These are phyloP conservation scores for Puccinia coronata DNA, from an alignment of 1,284 basidiomycete genomes.

Conservation along the genomic window DNA sequence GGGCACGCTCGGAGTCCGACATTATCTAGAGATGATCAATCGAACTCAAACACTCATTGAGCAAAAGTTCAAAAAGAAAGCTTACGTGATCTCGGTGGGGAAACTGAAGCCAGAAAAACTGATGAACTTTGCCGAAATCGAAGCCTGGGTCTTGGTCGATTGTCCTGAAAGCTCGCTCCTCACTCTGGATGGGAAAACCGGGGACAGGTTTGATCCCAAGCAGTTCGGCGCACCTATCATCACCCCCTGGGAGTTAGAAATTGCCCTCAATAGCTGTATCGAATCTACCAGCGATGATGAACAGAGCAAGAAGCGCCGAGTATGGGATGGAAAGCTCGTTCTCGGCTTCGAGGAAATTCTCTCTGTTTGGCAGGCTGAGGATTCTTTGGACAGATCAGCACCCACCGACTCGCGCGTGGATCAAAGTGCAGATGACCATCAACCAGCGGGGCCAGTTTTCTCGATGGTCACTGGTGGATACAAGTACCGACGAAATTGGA, in stretches of 20 bases:
- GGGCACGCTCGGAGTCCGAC: slow-evolving; percentile 89
- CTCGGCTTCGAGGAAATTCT: slow-evolving; percentile 77
- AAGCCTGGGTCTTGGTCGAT: slow-evolving; percentile 91
- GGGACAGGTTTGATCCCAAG: slow-evolving; percentile 67
- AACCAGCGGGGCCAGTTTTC: slow-evolving; percentile 8
- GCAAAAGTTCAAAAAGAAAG: slow-evolving; percentile 68
- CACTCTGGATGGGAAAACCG: slow-evolving; percentile 19
- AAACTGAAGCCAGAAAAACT: slow-evolving; percentile 94
- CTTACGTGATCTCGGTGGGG: slow-evolving; percentile 90
- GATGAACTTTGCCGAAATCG: slow-evolving; percentile 93
- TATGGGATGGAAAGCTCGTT: slow-evolving; percentile 78
- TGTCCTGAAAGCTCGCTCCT: slow-evolving; percentile 91
- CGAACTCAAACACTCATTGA: slow-evolving; percentile 70
- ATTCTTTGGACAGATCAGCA: slow-evolving; percentile 52
- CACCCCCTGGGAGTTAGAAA: slow-evolving; percentile 87
- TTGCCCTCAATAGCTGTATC: slow-evolving; percentile 70
- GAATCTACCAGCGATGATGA: slow-evolving; percentile 59
- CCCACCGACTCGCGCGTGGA: not conserved
- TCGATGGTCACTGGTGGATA: slow-evolving; percentile 49
- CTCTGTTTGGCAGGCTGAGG: slow-evolving; percentile 57
- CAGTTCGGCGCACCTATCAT: slow-evolving; percentile 89
- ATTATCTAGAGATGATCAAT: slow-evolving; percentile 77
- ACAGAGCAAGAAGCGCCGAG: slow-evolving; percentile 51
- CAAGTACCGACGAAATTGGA: slow-evolving; percentile 42
- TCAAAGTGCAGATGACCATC: slow-evolving; percentile 35